Conservation (phyloP, 2,329 filamentous ascomycete species). For the Colletotrichum sp. region DNA sequence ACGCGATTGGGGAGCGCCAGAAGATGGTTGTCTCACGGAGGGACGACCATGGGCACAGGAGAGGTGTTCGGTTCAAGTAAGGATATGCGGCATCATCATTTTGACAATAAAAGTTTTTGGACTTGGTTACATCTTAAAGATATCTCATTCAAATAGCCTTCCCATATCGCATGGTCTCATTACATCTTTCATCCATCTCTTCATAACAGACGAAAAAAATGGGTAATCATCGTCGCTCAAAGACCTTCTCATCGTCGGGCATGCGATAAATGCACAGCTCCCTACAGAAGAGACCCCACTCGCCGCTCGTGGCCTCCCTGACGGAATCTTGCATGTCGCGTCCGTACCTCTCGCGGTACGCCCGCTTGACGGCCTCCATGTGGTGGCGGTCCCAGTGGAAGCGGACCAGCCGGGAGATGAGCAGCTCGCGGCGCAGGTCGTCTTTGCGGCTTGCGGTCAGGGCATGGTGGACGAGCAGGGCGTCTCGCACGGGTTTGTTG, state of each 20-base stretch:
- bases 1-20: not conserved
- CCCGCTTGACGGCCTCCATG: conserved; percentile 77
- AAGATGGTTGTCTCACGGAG: not conserved
- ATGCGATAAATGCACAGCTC: conserved; percentile 69
- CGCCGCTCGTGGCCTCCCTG: conserved; percentile 74
- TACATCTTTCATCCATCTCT: not conserved
- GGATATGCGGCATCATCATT: not conserved
- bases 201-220: not conserved
- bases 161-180: conserved; percentile 8
- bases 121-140: not conserved
- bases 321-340: conserved; percentile 79
- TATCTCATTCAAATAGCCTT: not conserved
- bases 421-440: conserved; percentile 77
- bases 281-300: conserved; percentile 79
- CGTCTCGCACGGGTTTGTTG: conserved; percentile 92
- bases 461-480: conserved; percentile 88
- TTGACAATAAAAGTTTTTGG: not conserved
- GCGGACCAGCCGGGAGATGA: conserved; percentile 86
- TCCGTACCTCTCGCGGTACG: conserved; percentile 80
- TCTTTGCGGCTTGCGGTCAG: conserved; percentile 76
- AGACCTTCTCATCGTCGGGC: conserved; percentile 61
- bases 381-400: conserved; percentile 92
- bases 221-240: conserved; percentile 39
- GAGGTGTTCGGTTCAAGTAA: not conserved
- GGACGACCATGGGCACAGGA: not conserved